A percentile compares a stretch with the other conserved stretches of the same genome.
phyloP scores from a whole-genome alignment of 2,329 filamentous ascomycete species.

The Ophiostoma sp. region DNA sequence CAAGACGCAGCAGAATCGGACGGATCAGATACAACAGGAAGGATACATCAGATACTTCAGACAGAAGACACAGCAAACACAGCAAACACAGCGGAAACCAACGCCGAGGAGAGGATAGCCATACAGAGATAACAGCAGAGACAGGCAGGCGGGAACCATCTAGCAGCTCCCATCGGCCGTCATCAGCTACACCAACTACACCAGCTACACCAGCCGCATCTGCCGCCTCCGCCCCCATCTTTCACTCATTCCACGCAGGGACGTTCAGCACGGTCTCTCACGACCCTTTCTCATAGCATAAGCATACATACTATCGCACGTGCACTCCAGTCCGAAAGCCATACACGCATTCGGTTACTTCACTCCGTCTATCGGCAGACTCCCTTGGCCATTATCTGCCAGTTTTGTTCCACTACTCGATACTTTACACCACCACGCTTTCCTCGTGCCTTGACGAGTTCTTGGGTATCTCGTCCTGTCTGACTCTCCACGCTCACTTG shows the following conservation, averaged over 20 bases:
- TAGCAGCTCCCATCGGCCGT: neutral
- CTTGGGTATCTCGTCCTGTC: neutral
- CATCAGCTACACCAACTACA: neutral
- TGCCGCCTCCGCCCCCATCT: neutral
- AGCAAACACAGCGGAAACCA: neutral
- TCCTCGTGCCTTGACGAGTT: neutral
- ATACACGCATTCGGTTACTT: conserved; percentile 8
- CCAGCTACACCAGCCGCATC: neutral
- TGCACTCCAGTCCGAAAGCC: neutral
- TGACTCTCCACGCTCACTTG: neutral
- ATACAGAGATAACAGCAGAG: neutral
- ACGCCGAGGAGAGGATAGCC: neutral
- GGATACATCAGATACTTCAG: neutral
- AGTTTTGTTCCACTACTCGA: conserved; percentile 19
- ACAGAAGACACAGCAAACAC: neutral
- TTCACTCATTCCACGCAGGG: neutral
- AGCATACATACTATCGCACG: neutral
- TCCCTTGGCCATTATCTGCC: neutral
- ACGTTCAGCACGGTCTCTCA: conserved; percentile 8
- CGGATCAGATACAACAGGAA: neutral
- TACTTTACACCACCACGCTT: neutral
- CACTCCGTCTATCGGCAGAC: conserved; percentile 20
- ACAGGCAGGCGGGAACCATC: conserved; percentile 5
- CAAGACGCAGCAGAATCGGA: neutral
- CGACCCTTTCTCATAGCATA: neutral